Evolutionary conservation across 108 stramenopile genomes (phyloP), one percentile per base, ranked within the genome.

Genomic region (Skeletonema menzelii): DNA sequence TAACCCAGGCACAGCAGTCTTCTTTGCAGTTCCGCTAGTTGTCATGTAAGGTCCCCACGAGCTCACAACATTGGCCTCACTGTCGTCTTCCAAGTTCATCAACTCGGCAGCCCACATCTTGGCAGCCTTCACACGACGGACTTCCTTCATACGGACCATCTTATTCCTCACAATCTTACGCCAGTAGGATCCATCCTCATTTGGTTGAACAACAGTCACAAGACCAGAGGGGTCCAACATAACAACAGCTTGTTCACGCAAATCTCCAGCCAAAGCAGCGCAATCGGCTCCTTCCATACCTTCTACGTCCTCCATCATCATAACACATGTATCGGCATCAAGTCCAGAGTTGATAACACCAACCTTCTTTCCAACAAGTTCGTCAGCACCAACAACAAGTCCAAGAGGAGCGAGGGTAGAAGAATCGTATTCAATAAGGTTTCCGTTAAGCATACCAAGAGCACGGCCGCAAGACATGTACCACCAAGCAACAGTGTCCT

Each of bases 131-230:
- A 95, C 91, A 60, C 95, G 79, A 34, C 87, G 80, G 35, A 83
- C 84, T 75, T 97, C 97, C 76, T 92, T 83, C 87, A 87, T 85
- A 31, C 97, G 84, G 35, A 89, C 69, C 70, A 87, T 88, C 75
- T 98, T 98, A 80, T 98, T 98, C 10, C 96, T 86, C n/a, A 90
- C 88, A 69, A 93, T 84, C 73, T 95, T 93, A 24, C 96, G 87
- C 93, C 96, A 97, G 82, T 97, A 98, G 13, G 89, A 90, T 10
- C 97, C 97, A 75, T 98, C 95, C 61, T 96, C 92, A 67, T 98
- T 97, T 27, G 96, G 96, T 61, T 97, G 96, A n/a, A 97, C 76
- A 14, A 98, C 93, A 46, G 75, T 77, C 11, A 87, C 84, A 42
- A 85, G 59, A 34, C 65, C 70, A 5, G 77, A 69, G 27, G 79